These are phyloP conservation scores for Capronia coronata DNA, from an alignment of 2,329 filamentous ascomycete species.

Conservation along the genomic window DNA sequence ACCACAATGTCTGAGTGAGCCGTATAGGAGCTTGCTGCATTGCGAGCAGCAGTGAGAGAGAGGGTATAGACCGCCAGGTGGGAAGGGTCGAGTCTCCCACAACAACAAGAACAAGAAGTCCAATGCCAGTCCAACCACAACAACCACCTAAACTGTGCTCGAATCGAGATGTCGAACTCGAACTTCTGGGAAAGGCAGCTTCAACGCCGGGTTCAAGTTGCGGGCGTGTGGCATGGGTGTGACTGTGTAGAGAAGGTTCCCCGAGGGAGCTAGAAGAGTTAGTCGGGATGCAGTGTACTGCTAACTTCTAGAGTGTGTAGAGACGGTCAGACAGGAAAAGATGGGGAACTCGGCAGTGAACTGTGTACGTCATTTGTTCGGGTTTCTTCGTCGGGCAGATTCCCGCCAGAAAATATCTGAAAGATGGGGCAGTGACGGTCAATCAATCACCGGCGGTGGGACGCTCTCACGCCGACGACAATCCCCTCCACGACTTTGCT, in stretches of 20 bases:
- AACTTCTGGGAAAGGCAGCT: too few relatives aligned
- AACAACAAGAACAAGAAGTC: not conserved
- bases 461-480: not conserved
- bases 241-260: conserved; percentile 5
- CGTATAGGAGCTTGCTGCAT: conserved; percentile 30
- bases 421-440: not conserved
- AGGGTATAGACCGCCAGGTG: not conserved
- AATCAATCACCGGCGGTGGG: not conserved
- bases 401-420: conserved; percentile 1
- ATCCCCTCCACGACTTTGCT: too few relatives aligned
- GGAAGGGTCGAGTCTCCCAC: not conserved
- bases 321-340: too few relatives aligned
- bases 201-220: too few relatives aligned
- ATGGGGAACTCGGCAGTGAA: too few relatives aligned
- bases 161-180: too few relatives aligned
- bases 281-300: too few relatives aligned
- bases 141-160: too few relatives aligned
- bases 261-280: too few relatives aligned
- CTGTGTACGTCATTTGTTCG: conserved; percentile 7
- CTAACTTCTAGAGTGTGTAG: too few relatives aligned
- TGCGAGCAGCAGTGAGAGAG: conserved; percentile 8
- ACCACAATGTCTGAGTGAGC: conserved; percentile 28
- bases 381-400: conserved; percentile 5
- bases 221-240: too few relatives aligned
- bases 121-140: too few relatives aligned